Conservation (phyloP, 257 asterid species). For the Gardenia jasminoides region DNA sequence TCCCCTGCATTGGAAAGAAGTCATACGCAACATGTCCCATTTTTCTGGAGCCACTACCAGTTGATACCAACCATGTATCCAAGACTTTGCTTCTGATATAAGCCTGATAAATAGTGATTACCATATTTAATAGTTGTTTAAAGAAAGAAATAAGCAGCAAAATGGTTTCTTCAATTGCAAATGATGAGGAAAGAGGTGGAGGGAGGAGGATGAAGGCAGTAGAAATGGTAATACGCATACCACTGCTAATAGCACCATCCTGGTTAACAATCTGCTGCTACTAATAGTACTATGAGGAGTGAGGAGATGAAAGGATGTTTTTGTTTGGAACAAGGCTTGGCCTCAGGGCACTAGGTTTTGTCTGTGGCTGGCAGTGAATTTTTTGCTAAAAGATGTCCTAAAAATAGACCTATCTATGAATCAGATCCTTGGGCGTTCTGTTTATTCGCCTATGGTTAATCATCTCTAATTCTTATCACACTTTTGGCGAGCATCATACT, state of each 20-base stretch:
- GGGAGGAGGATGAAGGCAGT: slow-evolving; percentile 9
- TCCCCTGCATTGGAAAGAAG: background rate
- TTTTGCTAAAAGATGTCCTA: slow-evolving; percentile 80
- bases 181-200: slow-evolving; percentile 12
- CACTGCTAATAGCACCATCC: slow-evolving; percentile 2
- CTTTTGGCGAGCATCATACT: slow-evolving; percentile 79
- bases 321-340: slow-evolving; percentile 72
- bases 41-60: background rate
- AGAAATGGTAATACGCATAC: background rate
- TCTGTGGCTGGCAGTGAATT: slow-evolving; percentile 85
- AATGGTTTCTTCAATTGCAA: slow-evolving; percentile 10
- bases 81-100: background rate
- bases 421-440: slow-evolving; percentile 81
- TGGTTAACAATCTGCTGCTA: background rate
- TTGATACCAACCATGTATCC: background rate
- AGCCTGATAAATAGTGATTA: background rate
- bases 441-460: slow-evolving; percentile 88
- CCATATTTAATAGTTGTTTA: background rate
- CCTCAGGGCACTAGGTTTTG: slow-evolving; percentile 83
- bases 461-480: slow-evolving; percentile 68
- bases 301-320: slow-evolving; percentile 46
- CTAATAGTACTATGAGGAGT: background rate
- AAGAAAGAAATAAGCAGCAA: background rate
- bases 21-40: background rate
- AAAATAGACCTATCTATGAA: slow-evolving; percentile 70